Evolutionary conservation across 768 basidiomycete genomes (phyloP).

Genomic region (Stropharia rugosoannulata): DNA sequence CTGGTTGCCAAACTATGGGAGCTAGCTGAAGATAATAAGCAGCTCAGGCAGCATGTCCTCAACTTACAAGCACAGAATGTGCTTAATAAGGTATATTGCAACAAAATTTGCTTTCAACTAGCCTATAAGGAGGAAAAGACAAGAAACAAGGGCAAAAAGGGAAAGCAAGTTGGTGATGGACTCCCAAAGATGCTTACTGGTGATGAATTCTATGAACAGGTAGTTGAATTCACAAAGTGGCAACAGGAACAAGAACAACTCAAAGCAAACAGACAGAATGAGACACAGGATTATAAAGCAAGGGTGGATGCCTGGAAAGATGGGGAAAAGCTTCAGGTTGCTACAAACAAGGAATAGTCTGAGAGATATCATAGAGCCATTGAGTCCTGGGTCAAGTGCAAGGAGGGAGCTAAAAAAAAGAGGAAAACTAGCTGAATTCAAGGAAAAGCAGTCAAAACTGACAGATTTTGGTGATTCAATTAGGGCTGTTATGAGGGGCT

Average conservation of each 20-base stretch:
- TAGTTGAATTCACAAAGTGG: conserved; percentile 8
- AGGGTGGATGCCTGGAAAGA: conserved; percentile 20
- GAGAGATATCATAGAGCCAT: neutral
- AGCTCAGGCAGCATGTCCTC: conserved; percentile 6
- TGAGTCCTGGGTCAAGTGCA: conserved; percentile 5
- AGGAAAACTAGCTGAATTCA: neutral
- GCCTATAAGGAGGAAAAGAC: conserved; percentile 20
- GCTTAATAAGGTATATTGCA: conserved; percentile 21
- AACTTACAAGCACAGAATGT: conserved; percentile 22
- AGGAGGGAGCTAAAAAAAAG: conserved; percentile 6
- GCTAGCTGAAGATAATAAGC: neutral
- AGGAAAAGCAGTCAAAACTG: neutral
- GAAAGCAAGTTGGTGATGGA: conserved; percentile 22
- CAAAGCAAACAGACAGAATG: conserved; percentile 10
- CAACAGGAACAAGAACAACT: conserved; percentile 6
- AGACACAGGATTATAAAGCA: too few relatives aligned
- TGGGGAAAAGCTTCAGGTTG: conserved; percentile 13
- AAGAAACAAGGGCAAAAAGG: conserved; percentile 14
- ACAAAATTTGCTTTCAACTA: conserved; percentile 17
- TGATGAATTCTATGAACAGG: conserved; percentile 17
- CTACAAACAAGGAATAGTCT: conserved; percentile 2
- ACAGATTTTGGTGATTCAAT: neutral
- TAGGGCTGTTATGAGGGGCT: too few relatives aligned
- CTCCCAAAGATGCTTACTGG: conserved; percentile 20
- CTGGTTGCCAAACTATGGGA: conserved; percentile 11